A percentile compares a stretch with the other conserved stretches of the same genome.
Evolutionary conservation across 225 moss, liverwort and hornwort genomes (phyloP).

Genomic region (Polytrichum formosum): DNA sequence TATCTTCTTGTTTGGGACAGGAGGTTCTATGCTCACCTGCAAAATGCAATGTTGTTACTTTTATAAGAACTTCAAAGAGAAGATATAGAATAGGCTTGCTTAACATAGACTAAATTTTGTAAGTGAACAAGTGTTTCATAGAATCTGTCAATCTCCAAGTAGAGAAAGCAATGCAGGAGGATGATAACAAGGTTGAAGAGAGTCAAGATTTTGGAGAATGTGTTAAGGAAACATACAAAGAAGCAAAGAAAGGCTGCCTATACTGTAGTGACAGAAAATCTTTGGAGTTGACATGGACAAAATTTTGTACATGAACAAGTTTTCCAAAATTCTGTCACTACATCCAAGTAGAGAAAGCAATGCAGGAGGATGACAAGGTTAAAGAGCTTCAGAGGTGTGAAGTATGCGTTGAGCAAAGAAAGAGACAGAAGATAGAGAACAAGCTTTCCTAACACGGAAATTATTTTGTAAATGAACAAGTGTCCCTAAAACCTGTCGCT

Average conservation of each 20-base stretch:
- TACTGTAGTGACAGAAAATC: conserved; percentile 54
- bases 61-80: not conserved
- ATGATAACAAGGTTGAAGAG: not conserved
- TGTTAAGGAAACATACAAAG: not conserved
- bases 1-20: conserved; percentile 32
- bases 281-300: conserved; percentile 4
- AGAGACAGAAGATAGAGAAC: too few relatives aligned
- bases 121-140: not conserved
- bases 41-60: not conserved
- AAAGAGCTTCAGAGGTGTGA: too few relatives aligned
- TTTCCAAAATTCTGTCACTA: too few relatives aligned
- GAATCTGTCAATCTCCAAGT: not conserved
- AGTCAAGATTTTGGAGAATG: not conserved
- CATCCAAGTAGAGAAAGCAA: too few relatives aligned
- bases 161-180: too few relatives aligned
- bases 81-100: not conserved
- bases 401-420: too few relatives aligned
- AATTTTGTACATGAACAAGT: too few relatives aligned
- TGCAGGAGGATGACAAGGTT: too few relatives aligned
- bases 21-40: conserved; percentile 47
- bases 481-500: not conserved
- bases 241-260: conserved; percentile 1
- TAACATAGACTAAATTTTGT: not conserved
- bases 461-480: not conserved
- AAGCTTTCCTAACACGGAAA: too few relatives aligned